Evolutionary conservation across 129 eudicot species (phyloP), one percentile per base, ranked within the genome.

Genomic region (Erigeron canadensis): DNA sequence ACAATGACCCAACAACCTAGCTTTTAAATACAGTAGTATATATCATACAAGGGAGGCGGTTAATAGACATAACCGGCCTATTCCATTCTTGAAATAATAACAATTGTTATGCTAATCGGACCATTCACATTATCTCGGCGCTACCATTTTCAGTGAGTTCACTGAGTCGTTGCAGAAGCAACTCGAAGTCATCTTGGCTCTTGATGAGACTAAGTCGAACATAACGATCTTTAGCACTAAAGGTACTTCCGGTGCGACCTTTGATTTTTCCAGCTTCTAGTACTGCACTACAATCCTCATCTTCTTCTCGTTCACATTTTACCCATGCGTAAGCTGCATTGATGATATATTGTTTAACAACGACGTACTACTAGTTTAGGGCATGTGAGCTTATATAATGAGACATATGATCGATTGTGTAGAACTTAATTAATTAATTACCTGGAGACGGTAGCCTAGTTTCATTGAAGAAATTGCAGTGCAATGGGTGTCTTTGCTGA

Each of bases 391-490:
- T 7, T 16, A 51, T 4, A 13, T 1, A 5, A 16, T 2, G 6
- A 6, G 22, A 51, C 13, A n/a, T n/a, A n/a, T n/a, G n/a, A n/a
- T n/a, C n/a, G n/a, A n/a, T n/a, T n/a, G n/a, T n/a, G n/a, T 53
- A 4, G 21, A 53, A 53, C 10, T 17, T 10, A 10, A 17, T 22
- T 18, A 57, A 60, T 10, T 13, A 82, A 12, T 59, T 37, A 84
- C 96, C 94, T 61, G 96, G 93, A 82, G 97, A 88, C 58, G 97
- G 86, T 60, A 67, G 87, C 72, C 93, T 84, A 75, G 84, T 81
- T 82, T 65, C 37, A 1, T 84, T 76, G 46, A 82, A 80, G 73
- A 71, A 91, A 62, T 67, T 76, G 75, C 97, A 91, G 66, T 75
- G 86, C 19, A 51, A 75, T 65, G 96, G 81, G n/a, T 85, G 76